These are phyloP conservation scores for Metschnikowia anglica DNA, from an alignment of 805 yeast species.

Conservation along the genomic window DNA sequence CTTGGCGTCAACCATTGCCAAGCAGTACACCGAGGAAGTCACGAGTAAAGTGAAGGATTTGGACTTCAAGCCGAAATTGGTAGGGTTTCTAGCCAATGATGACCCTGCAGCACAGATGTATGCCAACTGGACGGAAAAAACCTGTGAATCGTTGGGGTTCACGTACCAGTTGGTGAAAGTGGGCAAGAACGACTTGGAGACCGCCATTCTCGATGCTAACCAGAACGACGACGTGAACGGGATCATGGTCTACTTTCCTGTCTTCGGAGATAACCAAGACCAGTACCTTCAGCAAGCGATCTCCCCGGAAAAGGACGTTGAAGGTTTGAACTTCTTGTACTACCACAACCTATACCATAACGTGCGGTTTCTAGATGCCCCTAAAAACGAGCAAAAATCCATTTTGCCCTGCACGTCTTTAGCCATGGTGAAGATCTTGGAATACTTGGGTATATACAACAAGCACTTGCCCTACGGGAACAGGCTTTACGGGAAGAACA, in stretches of 20 bases:
- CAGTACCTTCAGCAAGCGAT: slow-evolving; percentile 94
- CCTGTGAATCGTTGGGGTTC: slow-evolving; percentile 84
- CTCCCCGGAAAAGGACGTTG: slow-evolving; percentile 90
- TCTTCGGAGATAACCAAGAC: slow-evolving; percentile 92
- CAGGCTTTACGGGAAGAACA: slow-evolving; percentile 87
- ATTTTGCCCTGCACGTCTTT: slow-evolving; percentile 96
- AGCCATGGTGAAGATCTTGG: slow-evolving; percentile 90
- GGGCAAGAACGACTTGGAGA: slow-evolving; percentile 81
- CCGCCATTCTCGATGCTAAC: slow-evolving; percentile 79
- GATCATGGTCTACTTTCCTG: slow-evolving; percentile 97
- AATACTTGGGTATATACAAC: slow-evolving; percentile 86
- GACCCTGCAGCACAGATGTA: slow-evolving; percentile 97
- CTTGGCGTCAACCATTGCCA: slow-evolving; percentile 84
- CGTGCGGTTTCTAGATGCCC: slow-evolving; percentile 74
- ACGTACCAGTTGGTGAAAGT: slow-evolving; percentile 73
- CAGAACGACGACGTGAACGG: slow-evolving; percentile 76
- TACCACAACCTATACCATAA: slow-evolving; percentile 95
- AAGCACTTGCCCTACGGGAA: slow-evolving; percentile 81
- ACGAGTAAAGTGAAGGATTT: slow-evolving; percentile 53
- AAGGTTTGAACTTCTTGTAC: slow-evolving; percentile 87
- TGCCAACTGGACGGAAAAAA: slow-evolving; percentile 94
- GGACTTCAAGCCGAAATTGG: slow-evolving; percentile 66
- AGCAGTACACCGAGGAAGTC: slow-evolving; percentile 74
- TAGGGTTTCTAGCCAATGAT: slow-evolving; percentile 86
- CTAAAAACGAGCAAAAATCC: slow-evolving; percentile 66